These are phyloP conservation scores for Neofusicoccum kwambonambiense DNA, from an alignment of 2,329 filamentous ascomycete species.

Conservation along the genomic window DNA sequence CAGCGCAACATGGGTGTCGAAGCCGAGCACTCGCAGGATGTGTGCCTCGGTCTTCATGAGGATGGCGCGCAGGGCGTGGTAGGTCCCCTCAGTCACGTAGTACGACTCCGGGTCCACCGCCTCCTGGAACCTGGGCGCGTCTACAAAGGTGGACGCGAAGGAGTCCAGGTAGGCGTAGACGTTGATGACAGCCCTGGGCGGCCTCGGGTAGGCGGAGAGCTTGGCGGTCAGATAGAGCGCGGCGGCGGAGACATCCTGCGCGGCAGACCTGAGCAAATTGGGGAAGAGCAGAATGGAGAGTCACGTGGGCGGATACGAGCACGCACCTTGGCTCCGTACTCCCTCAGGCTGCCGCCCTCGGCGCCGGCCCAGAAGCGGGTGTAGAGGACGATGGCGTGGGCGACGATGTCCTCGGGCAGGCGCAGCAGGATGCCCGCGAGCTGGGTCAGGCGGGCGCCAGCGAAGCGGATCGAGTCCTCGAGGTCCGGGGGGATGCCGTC, in stretches of 20 bases:
- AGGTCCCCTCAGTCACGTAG: slow-evolving; percentile 72
- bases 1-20: slow-evolving; percentile 79
- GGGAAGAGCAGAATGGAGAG: not conserved
- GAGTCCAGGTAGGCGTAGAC: slow-evolving; percentile 81
- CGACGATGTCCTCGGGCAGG: slow-evolving; percentile 80
- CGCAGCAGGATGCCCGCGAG: slow-evolving; percentile 77
- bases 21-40: slow-evolving; percentile 73
- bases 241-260: slow-evolving; percentile 76
- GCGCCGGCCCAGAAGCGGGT: slow-evolving; percentile 74
- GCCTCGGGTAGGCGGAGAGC: slow-evolving; percentile 72
- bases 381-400: slow-evolving; percentile 79
- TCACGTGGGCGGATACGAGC: slow-evolving; percentile 6
- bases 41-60: slow-evolving; percentile 75
- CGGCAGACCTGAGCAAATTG: slow-evolving; percentile 20
- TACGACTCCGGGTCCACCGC: slow-evolving; percentile 29
- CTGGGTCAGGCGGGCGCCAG: slow-evolving; percentile 72
- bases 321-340: slow-evolving; percentile 60
- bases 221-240: slow-evolving; percentile 80
- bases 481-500: slow-evolving; percentile 64
- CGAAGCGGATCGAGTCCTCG: slow-evolving; percentile 69
- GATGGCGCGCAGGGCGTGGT: slow-evolving; percentile 61
- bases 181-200: slow-evolving; percentile 77
- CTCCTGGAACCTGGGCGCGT: slow-evolving; percentile 32
- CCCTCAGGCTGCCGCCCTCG: slow-evolving; percentile 48
- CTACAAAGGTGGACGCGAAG: slow-evolving; percentile 56